phyloP scores from a whole-genome alignment of 495 filamentous ascomycete genomes.

The Daldinia concentrica region DNA sequence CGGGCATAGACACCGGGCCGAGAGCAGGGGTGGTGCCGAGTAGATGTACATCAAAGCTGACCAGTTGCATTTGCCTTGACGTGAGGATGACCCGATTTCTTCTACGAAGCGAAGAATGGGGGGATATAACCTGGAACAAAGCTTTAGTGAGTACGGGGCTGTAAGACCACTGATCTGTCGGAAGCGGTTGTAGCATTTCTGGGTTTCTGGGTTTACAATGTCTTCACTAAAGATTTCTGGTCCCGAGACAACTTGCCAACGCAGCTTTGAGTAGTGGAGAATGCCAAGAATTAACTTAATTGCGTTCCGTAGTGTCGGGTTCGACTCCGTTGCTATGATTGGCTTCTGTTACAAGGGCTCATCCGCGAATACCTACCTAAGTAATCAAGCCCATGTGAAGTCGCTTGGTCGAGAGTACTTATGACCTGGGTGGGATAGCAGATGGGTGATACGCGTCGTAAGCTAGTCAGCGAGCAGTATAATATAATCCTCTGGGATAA shows the following conservation, averaged over 20 bases:
- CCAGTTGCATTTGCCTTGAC: conserved; percentile 16
- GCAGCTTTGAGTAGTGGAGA: conserved; percentile 34
- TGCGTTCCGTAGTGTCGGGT: conserved; percentile 40
- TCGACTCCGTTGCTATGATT: conserved; percentile 29
- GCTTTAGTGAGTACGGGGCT: conserved; percentile 6
- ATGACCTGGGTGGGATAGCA: conserved; percentile 13
- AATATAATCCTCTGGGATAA: background rate
- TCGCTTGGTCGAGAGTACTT: conserved; percentile 24
- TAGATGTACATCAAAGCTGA: conserved; percentile 17
- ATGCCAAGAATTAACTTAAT: conserved; percentile 39
- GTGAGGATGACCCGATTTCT: conserved; percentile 8
- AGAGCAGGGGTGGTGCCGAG: conserved; percentile 22
- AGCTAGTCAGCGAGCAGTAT: background rate
- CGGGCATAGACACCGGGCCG: conserved; percentile 28
- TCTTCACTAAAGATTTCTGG: conserved; percentile 40
- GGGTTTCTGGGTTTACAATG: conserved; percentile 18
- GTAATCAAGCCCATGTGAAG: conserved; percentile 15
- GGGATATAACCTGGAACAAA: conserved; percentile 8
- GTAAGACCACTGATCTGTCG: conserved; percentile 11
- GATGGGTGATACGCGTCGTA: conserved; percentile 1
- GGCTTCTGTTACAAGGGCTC: conserved; percentile 20
- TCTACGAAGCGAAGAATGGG: background rate
- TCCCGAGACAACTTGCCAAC: conserved; percentile 37
- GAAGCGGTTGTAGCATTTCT: conserved; percentile 11
- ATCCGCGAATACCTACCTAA: conserved; percentile 17